Conservation (phyloP, 129 eudicot genomes). For the Rutidosis leptorrhynchoides region DNA sequence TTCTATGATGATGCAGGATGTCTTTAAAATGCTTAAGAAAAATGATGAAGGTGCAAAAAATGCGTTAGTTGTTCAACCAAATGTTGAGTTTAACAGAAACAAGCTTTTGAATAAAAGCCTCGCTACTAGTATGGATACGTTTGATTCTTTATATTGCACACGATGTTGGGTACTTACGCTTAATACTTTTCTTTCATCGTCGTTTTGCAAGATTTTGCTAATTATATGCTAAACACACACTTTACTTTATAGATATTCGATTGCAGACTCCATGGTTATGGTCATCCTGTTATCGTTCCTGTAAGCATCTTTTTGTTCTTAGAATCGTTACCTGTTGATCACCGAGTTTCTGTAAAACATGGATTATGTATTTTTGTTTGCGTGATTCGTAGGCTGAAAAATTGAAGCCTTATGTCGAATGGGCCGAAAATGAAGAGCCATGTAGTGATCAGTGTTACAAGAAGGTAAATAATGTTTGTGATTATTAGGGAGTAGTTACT, state of each 20-base stretch:
- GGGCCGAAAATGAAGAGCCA: conserved; percentile 53
- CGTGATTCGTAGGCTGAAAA: conserved; percentile 54
- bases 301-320: conserved; percentile 37
- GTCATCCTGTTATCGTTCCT: conserved; percentile 50
- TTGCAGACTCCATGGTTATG: conserved; percentile 64
- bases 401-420: conserved; percentile 33
- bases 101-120: conserved; percentile 50
- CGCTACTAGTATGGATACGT: conserved; percentile 46
- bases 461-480: conserved; percentile 36
- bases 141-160: conserved; percentile 66
- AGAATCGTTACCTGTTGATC: neutral
- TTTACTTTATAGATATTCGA: conserved; percentile 52
- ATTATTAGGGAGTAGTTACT: neutral
- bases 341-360: neutral
- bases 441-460: conserved; percentile 66
- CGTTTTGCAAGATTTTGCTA: neutral
- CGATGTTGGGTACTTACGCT: conserved; percentile 72
- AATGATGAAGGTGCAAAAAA: conserved; percentile 18
- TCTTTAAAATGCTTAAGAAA: conserved; percentile 45
- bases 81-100: conserved; percentile 25
- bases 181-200: neutral
- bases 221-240: conserved; percentile 3
- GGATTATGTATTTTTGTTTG: neutral
- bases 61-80: conserved; percentile 14
- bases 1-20: conserved; percentile 51